Evolutionary conservation across 2,329 filamentous ascomycete genomes (phyloP).

Genomic region (Pseudopithomyces maydicus): DNA sequence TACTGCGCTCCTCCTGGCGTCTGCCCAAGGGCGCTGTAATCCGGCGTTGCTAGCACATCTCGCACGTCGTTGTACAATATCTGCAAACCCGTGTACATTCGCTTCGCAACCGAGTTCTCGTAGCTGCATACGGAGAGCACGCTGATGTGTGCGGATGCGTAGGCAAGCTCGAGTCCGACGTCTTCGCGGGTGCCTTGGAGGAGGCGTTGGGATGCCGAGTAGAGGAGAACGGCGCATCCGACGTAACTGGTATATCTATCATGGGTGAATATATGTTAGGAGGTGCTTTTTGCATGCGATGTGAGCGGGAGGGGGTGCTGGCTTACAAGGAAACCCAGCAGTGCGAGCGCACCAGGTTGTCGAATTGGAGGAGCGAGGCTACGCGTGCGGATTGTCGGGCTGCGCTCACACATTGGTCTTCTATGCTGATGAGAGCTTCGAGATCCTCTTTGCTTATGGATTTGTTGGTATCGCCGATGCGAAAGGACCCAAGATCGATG

Average conservation of each 20-base stretch:
- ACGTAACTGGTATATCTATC: slow-evolving; percentile 16
- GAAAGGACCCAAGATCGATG: slow-evolving; percentile 8
- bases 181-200: slow-evolving; percentile 10
- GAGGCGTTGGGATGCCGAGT: slow-evolving; percentile 17
- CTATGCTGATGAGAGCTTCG: slow-evolving; percentile 2
- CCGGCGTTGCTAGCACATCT: slow-evolving; percentile 11
- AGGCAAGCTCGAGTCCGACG: slow-evolving; percentile 11
- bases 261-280: neutral
- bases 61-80: slow-evolving; percentile 16
- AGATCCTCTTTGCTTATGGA: neutral
- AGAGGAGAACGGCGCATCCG: slow-evolving; percentile 13
- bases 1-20: neutral
- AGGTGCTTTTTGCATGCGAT: neutral
- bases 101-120: slow-evolving; percentile 9
- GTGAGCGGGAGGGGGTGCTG: neutral
- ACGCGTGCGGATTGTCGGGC: slow-evolving; percentile 12
- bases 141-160: slow-evolving; percentile 15
- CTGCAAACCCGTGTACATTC: slow-evolving; percentile 5
- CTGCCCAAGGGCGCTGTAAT: neutral
- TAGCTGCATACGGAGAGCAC: slow-evolving; percentile 16
- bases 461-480: neutral
- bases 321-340: slow-evolving; percentile 13
- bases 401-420: slow-evolving; percentile 13
- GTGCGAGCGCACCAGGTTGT: slow-evolving; percentile 7
- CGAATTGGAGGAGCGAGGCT: slow-evolving; percentile 8